A percentile compares a stretch with the other conserved stretches of the same genome.
Conservation (phyloP, 495 filamentous ascomycete genomes). For the Barbatosphaeria neglecta region DNA sequence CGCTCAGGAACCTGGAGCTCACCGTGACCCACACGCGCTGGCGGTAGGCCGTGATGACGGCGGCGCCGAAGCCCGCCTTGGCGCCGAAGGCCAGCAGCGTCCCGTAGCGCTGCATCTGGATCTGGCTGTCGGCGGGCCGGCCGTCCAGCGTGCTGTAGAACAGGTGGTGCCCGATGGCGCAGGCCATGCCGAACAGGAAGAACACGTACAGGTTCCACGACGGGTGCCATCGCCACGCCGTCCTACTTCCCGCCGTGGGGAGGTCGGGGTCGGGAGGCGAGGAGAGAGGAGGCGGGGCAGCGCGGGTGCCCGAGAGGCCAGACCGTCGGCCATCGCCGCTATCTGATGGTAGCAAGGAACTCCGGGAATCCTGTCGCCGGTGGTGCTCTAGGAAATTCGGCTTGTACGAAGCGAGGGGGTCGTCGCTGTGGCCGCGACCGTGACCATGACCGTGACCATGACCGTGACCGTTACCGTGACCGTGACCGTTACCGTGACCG, state of each 20-base stretch:
- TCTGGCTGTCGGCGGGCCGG: conserved; percentile 16
- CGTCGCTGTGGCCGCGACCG: too few relatives aligned
- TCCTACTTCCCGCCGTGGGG: neutral
- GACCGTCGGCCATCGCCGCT: too few relatives aligned
- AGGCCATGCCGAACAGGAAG: conserved; percentile 19
- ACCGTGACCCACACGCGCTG: conserved; percentile 27
- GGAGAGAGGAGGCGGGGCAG: neutral
- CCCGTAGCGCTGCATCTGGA: conserved; percentile 28
- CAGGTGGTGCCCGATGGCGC: conserved; percentile 21
- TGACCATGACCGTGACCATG: too few relatives aligned
- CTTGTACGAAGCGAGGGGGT: too few relatives aligned
- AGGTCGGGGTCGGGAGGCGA: neutral
- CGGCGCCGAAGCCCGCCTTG: conserved; percentile 24
- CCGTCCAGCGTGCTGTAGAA: conserved; percentile 20
- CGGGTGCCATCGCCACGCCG: conserved; percentile 8
- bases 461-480: too few relatives aligned
- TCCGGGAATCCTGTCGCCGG: too few relatives aligned
- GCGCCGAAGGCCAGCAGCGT: conserved; percentile 19
- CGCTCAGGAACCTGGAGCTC: conserved; percentile 16
- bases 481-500: too few relatives aligned
- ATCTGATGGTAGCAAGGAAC: too few relatives aligned
- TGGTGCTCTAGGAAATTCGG: too few relatives aligned
- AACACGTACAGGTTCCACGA: conserved; percentile 22
- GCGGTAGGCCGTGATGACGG: conserved; percentile 17
- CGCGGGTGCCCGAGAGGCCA: too few relatives aligned